Conservation (phyloP, 192 early-diverging fungal species). For the Hyaloraphidium curvatum region DNA sequence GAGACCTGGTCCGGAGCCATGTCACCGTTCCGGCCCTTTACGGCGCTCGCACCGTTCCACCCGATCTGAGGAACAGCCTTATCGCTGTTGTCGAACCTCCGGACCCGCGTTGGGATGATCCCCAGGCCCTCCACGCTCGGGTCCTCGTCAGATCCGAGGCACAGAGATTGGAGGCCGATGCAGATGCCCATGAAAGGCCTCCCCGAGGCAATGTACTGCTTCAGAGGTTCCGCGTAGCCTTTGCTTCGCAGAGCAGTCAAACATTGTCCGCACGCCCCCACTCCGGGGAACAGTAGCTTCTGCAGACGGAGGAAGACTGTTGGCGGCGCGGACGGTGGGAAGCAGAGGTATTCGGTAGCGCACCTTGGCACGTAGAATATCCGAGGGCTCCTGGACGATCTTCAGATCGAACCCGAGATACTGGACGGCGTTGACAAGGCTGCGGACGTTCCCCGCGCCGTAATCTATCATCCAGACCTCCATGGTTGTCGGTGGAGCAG, state of each 20-base stretch:
- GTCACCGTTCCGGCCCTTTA: too few species aligned
- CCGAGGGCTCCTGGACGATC: constrained; percentile 46
- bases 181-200: constrained; percentile 96
- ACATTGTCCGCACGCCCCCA: constrained; percentile 88
- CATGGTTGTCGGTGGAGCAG: too few species aligned
- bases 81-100: constrained; percentile 36
- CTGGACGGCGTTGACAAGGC: constrained; percentile 82
- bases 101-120: constrained; percentile 51
- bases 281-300: constrained; percentile 98
- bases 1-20: not conserved
- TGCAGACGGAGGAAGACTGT: constrained; percentile 14
- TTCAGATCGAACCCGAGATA: constrained; percentile 76
- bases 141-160: constrained; percentile 75
- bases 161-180: constrained; percentile 92
- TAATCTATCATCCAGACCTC: constrained; percentile 79
- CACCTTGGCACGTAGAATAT: constrained; percentile 82
- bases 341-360: too few species aligned
- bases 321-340: too few species aligned
- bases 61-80: constrained; percentile 98
- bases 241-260: constrained; percentile 54
- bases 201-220: constrained; percentile 63
- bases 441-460: constrained; percentile 98
- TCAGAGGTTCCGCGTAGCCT: constrained; percentile 63
- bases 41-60: constrained; percentile 57
- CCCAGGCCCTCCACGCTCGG: constrained; percentile 63